Conservation (phyloP, 139 green algal species). For the Chlamydomonas schloesseri region DNA sequence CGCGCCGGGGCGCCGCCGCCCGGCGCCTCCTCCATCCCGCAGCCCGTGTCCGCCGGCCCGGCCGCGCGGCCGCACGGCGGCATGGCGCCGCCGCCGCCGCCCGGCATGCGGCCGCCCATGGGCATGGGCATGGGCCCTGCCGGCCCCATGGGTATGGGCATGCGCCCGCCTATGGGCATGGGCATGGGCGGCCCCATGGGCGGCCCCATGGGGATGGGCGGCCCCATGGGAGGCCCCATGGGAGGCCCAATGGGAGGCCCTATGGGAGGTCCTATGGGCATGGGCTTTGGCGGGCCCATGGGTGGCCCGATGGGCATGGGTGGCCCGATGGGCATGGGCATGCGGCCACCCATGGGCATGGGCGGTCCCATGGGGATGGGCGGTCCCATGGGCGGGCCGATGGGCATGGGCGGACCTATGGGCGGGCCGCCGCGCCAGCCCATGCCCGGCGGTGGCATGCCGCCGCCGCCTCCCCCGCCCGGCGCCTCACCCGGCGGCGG, state of each 20-base stretch:
- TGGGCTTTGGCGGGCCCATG: slow-evolving; percentile 42
- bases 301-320: slow-evolving; percentile 31
- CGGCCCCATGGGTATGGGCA: not conserved
- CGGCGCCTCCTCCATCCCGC: slow-evolving; percentile 25
- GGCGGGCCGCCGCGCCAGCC: too few species aligned
- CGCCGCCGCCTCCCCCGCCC: slow-evolving; percentile 3
- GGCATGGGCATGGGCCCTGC: slow-evolving; percentile 17
- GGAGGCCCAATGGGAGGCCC: slow-evolving; percentile 25
- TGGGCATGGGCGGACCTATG: not conserved
- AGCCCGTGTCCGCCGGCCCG: slow-evolving; percentile 3
- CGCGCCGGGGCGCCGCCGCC: not conserved
- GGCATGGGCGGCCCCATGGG: not conserved
- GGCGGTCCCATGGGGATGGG: slow-evolving; percentile 31
- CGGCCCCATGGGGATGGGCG: slow-evolving; percentile 24
- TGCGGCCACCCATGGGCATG: slow-evolving; percentile 6
- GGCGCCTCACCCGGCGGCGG: too few species aligned
- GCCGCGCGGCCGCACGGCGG: slow-evolving; percentile 16
- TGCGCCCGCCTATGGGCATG: not conserved
- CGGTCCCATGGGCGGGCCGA: slow-evolving; percentile 24
- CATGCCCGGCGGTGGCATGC: not conserved
- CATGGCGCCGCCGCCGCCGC: slow-evolving; percentile 3
- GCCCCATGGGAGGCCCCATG: slow-evolving; percentile 31
- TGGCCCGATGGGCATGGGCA: not conserved
- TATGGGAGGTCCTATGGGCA: slow-evolving; percentile 11
- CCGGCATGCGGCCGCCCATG: slow-evolving; percentile 42